Base-by-base conservation (phyloP, 192 early-diverging fungal genomes). In the Entophlyctis luteolus region DNA sequence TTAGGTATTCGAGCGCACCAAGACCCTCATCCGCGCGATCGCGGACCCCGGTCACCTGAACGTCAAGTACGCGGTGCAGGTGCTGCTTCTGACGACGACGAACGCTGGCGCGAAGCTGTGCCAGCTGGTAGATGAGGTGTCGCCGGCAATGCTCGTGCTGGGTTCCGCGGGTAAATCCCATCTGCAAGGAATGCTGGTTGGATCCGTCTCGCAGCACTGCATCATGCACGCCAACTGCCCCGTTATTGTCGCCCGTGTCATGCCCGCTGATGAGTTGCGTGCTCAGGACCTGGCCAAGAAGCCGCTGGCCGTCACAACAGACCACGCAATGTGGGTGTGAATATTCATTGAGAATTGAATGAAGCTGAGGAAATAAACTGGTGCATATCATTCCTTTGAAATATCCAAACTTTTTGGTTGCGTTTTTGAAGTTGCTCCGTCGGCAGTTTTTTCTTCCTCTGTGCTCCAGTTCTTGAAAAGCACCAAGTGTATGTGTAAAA, bases 151-250 rank as follows among this genome's bases (percentile, higher is more conserved):
- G 71, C 52, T 79, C 16, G 69, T 79, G 2, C 67, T 79, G 20
- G 77, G 77, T 16, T 77, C 74, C 0, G 72, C 76, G 4, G 77
- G 77, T 12, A 79, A 79, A 60, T 50, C 57, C 3, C 76, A 79
- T 62, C 38, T 78, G 34, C 50, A 77, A 48, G 75, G 77, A 12
- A 35, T 79, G n/a, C 37, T 79, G 10, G 60, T 79, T 39, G 77
- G 77, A 12, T 68, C 62, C 29, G 68, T 72, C 32, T 66, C 58
- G 33, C 70, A 72, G 46, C 76, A 79, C 72, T 73, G 67, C 47
- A 52, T 79, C 35, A 14, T 54, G n/a, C 31, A 79, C 62, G 77
- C 77, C 34, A 50, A 47, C 31, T 49, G 39, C 20, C 56, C 77
- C n/a, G 76, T 77, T n/a, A 74, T 78, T 32, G 74, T 78, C 35